A percentile compares a stretch with the other conserved stretches of the same genome.
phyloP scores from a whole-genome alignment of 106 monocot species.

The Gastrodia elata region DNA sequence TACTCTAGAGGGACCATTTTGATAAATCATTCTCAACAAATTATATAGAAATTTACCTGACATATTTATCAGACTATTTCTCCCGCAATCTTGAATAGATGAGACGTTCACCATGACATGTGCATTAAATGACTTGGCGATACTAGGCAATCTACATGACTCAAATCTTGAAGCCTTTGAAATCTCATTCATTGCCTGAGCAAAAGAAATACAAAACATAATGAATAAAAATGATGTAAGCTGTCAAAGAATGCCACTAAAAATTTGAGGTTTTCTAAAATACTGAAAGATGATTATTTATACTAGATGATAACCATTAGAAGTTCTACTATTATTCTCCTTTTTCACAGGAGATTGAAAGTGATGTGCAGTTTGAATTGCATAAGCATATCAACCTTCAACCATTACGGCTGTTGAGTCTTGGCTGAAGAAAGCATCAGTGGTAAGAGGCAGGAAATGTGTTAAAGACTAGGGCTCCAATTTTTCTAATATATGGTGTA shows the following conservation, averaged over 20 bases:
- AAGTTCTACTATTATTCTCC: neutral
- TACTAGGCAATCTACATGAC: conserved; percentile 28
- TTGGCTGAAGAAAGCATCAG: neutral
- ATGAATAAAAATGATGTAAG: neutral
- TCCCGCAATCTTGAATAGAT: conserved; percentile 5
- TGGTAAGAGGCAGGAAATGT: too few relatives aligned
- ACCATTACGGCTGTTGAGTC: neutral
- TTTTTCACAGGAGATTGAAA: neutral
- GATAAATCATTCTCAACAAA: too few relatives aligned
- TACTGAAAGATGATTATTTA: neutral
- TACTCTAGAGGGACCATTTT: too few relatives aligned
- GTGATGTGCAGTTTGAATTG: neutral
- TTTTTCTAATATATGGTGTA: too few relatives aligned
- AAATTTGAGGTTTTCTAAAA: neutral
- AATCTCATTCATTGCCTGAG: conserved; percentile 80
- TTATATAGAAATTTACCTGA: conserved; percentile 5
- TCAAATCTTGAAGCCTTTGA: conserved; percentile 57
- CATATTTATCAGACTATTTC: neutral
- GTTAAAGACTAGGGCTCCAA: too few relatives aligned
- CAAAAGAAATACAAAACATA: conserved; percentile 6
- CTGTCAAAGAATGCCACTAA: neutral
- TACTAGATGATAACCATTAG: too few relatives aligned
- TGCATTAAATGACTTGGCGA: conserved; percentile 34
- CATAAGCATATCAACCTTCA: neutral
- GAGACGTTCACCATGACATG: conserved; percentile 25